phyloP scores from a whole-genome alignment of 2,329 filamentous ascomycete genomes.

The Alternaria conjuncta region DNA sequence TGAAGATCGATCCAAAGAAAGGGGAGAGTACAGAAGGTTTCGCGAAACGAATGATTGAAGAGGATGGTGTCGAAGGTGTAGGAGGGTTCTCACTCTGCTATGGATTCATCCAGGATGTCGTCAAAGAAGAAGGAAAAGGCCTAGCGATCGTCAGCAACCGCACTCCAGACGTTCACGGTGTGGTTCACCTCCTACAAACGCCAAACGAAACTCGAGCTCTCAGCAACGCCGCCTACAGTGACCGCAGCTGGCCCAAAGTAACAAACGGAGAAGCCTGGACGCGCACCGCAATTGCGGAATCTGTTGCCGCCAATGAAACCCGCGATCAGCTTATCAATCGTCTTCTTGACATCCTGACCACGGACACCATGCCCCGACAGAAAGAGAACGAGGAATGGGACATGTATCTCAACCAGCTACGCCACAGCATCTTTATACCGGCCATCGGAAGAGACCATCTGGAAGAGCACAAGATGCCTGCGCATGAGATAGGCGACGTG shows the following conservation, averaged over 20 bases:
- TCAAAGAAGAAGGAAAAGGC: constrained; percentile 22
- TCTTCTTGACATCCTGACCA: constrained; percentile 60
- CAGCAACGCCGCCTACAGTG: constrained; percentile 66
- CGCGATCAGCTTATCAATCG: constrained; percentile 59
- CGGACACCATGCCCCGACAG: constrained; percentile 62
- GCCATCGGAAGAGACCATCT: constrained; percentile 58
- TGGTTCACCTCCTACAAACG: constrained; percentile 59
- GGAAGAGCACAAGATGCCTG: constrained; percentile 46
- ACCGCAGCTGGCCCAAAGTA: constrained; percentile 68
- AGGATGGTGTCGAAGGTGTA: constrained; percentile 62
- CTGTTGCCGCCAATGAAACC: constrained; percentile 50
- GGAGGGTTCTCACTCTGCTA: constrained; percentile 70
- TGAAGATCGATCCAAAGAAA: constrained; percentile 51
- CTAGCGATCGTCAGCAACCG: constrained; percentile 69
- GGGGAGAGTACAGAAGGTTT: constrained; percentile 57
- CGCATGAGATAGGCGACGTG: constrained; percentile 50
- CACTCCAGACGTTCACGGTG: constrained; percentile 58
- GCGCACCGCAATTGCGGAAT: constrained; percentile 56
- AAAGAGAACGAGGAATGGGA: constrained; percentile 59
- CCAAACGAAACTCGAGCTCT: constrained; percentile 63
- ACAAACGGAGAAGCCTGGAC: constrained; percentile 62
- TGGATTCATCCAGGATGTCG: constrained; percentile 59
- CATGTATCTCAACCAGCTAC: constrained; percentile 62
- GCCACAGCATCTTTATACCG: constrained; percentile 68
- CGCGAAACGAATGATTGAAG: constrained; percentile 61